Evolutionary conservation across 140 eudicot genomes (phyloP).

Genomic region (Stevia rebaudiana): DNA sequence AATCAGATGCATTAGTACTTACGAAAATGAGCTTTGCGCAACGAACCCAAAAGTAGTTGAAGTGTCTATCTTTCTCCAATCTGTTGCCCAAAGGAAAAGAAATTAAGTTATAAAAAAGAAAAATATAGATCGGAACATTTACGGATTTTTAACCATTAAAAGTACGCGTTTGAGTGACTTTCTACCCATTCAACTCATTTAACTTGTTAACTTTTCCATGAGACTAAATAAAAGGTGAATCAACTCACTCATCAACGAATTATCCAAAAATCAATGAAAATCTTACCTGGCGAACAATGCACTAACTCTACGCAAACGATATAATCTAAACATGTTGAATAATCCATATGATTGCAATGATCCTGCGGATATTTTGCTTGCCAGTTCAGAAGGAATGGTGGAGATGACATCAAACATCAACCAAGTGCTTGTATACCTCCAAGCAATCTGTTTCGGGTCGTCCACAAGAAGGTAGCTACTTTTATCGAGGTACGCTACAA

Average conservation of each 20-base stretch:
- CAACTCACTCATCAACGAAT: neutral
- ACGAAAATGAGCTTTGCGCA: constrained; percentile 70
- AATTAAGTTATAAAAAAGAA: neutral
- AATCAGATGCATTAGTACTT: constrained; percentile 28
- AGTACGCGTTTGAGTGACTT: neutral
- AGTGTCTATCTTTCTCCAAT: constrained; percentile 77
- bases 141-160: neutral
- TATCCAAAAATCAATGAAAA: neutral
- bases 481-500: constrained; percentile 78
- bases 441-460: constrained; percentile 53
- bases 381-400: constrained; percentile 69
- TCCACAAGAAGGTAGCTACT: constrained; percentile 58
- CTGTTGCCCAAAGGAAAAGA: constrained; percentile 29
- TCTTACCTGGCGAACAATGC: constrained; percentile 61
- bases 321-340: constrained; percentile 67
- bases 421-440: constrained; percentile 49
- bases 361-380: constrained; percentile 27
- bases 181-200: neutral
- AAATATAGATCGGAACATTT: neutral
- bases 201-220: neutral
- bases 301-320: constrained; percentile 81
- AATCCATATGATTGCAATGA: constrained; percentile 45
- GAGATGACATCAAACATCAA: constrained; percentile 53
- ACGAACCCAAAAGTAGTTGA: constrained; percentile 81
- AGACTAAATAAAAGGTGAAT: neutral